Conservation (phyloP, 139 green algal genomes). For the Penium margaritaceum region DNA sequence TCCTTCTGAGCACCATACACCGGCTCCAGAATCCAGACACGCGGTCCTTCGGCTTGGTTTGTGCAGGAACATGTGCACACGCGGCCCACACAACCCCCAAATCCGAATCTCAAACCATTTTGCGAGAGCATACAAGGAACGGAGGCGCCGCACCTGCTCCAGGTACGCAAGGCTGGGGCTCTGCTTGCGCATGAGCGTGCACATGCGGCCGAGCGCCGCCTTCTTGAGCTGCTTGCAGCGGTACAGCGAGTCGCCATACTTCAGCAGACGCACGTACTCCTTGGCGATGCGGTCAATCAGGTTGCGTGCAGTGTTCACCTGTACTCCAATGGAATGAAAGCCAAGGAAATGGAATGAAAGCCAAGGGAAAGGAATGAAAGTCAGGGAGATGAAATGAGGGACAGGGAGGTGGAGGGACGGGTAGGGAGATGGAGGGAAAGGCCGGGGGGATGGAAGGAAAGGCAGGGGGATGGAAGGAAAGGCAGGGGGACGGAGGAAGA, state of each 20-base stretch:
- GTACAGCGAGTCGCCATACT: constrained; percentile 98
- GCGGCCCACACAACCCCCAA: no score
- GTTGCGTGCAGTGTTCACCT: constrained; percentile 78
- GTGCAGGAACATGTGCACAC: no score
- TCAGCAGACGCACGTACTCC: constrained; percentile 94
- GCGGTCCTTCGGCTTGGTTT: no score
- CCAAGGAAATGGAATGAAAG: no score
- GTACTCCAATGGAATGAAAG: background rate
- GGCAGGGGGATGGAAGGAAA: no score
- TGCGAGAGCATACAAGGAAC: no score
- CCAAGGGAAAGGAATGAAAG: no score
- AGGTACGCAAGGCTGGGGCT: constrained; percentile 82
- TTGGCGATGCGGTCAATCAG: constrained; percentile 89
- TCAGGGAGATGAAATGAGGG: background rate
- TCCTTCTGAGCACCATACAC: no score
- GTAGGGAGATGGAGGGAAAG: background rate
- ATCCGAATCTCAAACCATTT: no score
- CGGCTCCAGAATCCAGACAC: no score
- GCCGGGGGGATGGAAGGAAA: background rate
- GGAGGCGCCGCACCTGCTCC: constrained; percentile 76
- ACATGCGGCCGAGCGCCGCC: constrained; percentile 94
- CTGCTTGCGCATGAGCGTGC: constrained; percentile 97
- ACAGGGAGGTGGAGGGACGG: background rate
- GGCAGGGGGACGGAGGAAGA: no score
- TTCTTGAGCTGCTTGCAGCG: constrained; percentile 97